Evolutionary conservation across 371 early-diverging fungal species (phyloP).

Genomic region (Lichtheimia ornata): DNA sequence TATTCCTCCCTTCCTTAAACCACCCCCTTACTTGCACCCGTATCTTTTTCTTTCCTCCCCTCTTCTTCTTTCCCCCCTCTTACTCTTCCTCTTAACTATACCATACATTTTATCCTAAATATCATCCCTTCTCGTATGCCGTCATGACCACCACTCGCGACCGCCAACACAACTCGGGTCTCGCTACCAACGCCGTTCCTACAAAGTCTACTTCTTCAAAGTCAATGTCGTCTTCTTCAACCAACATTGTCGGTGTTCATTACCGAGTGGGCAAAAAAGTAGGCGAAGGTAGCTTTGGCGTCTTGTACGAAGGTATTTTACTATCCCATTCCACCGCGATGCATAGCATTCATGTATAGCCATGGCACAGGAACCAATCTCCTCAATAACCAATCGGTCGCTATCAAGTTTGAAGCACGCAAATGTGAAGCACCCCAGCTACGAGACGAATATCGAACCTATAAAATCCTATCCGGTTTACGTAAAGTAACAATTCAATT

Average conservation of each 20-base stretch:
- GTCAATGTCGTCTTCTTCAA: constrained; percentile 5
- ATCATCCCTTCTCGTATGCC: constrained; percentile 5
- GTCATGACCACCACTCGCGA: constrained; percentile 11
- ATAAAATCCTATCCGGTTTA: constrained; percentile 73
- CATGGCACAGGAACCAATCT: constrained; percentile 46
- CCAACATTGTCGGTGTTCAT: constrained; percentile 88
- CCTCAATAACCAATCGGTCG: constrained; percentile 74
- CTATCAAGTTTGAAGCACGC: constrained; percentile 87
- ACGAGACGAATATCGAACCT: constrained; percentile 84
- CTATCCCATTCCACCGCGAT: constrained; percentile 7
- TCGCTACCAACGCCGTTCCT: not conserved
- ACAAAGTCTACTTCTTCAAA: constrained; percentile 6
- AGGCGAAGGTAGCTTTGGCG: constrained; percentile 97
- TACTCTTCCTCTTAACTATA: not conserved
- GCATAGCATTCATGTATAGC: not conserved
- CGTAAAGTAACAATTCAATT: constrained; percentile 64
- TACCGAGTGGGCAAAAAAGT: constrained; percentile 94
- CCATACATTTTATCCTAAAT: not conserved
- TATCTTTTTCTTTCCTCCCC: not conserved
- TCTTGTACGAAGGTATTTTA: constrained; percentile 90
- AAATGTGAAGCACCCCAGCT: constrained; percentile 90
- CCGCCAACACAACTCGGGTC: constrained; percentile 5
- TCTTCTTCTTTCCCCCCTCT: not conserved
- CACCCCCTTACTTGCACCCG: constrained; percentile 1
- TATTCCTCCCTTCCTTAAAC: not conserved